Evolutionary conservation across 2,329 filamentous ascomycete species (phyloP).

Genomic region (Fonsecaea pedrosoi): DNA sequence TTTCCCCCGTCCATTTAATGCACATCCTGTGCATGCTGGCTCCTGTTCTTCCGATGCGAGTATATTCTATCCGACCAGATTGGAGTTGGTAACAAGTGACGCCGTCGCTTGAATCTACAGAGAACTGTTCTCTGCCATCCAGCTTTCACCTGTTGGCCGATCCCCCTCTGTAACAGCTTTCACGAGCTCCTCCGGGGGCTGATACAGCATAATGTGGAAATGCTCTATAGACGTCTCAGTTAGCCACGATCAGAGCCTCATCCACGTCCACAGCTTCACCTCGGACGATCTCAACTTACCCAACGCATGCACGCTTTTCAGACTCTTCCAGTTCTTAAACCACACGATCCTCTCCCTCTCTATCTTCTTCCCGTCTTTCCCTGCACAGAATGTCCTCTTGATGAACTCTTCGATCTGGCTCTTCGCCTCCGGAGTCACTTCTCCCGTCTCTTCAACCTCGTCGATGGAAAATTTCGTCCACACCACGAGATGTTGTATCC

Average conservation of each 20-base stretch:
- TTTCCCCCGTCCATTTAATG: neutral
- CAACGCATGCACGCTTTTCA: constrained; percentile 85
- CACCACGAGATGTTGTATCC: constrained; percentile 83
- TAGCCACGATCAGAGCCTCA: constrained; percentile 10
- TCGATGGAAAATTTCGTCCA: constrained; percentile 89
- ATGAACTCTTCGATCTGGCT: constrained; percentile 75
- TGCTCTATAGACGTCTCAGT: constrained; percentile 64
- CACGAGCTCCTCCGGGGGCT: constrained; percentile 74
- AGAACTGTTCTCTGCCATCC: constrained; percentile 2
- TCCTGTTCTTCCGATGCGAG: neutral
- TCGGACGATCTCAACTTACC: constrained; percentile 24
- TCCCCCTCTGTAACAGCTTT: constrained; percentile 75
- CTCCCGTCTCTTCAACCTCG: constrained; percentile 69
- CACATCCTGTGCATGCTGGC: neutral
- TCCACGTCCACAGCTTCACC: neutral
- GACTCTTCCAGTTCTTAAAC: constrained; percentile 89
- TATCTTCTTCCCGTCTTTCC: constrained; percentile 35
- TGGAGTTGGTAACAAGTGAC: neutral
- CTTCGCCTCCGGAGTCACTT: constrained; percentile 70
- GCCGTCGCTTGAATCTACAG: neutral
- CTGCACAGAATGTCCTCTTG: constrained; percentile 67
- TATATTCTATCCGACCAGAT: neutral
- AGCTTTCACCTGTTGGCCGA: constrained; percentile 64
- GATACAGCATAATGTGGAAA: constrained; percentile 90
- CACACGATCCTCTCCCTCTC: constrained; percentile 68